Conservation (phyloP, 176 grass and related monocot species). For the Oryza punctata region DNA sequence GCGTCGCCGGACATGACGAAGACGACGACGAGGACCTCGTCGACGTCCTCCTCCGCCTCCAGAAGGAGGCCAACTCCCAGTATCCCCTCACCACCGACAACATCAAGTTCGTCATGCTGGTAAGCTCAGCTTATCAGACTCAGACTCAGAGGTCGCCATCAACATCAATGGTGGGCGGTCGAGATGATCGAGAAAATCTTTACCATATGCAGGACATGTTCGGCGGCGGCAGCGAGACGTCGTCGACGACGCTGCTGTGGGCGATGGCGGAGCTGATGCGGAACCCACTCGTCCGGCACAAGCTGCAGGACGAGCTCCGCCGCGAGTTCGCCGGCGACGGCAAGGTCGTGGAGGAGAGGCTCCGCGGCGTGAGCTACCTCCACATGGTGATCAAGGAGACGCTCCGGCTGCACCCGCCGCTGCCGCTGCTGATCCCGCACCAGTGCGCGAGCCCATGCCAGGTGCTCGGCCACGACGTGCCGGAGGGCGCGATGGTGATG, state of each 20-base stretch:
- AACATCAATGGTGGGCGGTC: too few species aligned
- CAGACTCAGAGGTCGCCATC: too few species aligned
- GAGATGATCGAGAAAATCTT: not conserved
- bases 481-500: slow-evolving; percentile 24
- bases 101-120: slow-evolving; percentile 56
- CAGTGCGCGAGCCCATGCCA: slow-evolving; percentile 13
- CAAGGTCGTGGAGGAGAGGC: slow-evolving; percentile 8
- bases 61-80: slow-evolving; percentile 32
- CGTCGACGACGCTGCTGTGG: slow-evolving; percentile 36
- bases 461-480: slow-evolving; percentile 47
- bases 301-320: slow-evolving; percentile 36
- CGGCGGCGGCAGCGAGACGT: slow-evolving; percentile 30
- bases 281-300: slow-evolving; percentile 14
- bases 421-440: slow-evolving; percentile 6
- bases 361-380: slow-evolving; percentile 27
- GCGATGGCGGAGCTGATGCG: slow-evolving; percentile 42
- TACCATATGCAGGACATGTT: slow-evolving; percentile 42
- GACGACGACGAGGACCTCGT: slow-evolving; percentile 52
- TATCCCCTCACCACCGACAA: slow-evolving; percentile 57
- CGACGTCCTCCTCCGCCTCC: slow-evolving; percentile 49
- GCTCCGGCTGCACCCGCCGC: slow-evolving; percentile 28
- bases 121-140: not conserved
- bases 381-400: slow-evolving; percentile 36
- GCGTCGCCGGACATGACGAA: not conserved
- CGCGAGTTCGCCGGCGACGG: not conserved